Percentiles rank a stretch among this genome's conserved stretches.
phyloP scores from a whole-genome alignment of 768 basidiomycete species.

The Megacollybia marginata region DNA sequence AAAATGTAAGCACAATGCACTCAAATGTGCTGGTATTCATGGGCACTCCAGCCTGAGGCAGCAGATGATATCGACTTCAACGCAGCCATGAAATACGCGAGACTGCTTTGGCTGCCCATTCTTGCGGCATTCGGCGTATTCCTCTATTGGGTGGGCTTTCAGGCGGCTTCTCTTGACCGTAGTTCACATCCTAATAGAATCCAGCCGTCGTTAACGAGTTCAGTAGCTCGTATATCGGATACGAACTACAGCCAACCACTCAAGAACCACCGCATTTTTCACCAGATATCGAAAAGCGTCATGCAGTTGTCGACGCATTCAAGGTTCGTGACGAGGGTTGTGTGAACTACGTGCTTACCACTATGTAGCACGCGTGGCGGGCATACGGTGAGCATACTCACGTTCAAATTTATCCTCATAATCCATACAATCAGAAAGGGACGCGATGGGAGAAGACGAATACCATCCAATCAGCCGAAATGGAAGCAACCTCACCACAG shows the following conservation, averaged over 20 bases:
- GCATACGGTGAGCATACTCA: slow-evolving; percentile 59
- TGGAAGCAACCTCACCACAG: slow-evolving; percentile 72
- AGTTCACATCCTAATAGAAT: slow-evolving; percentile 2
- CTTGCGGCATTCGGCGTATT: not conserved
- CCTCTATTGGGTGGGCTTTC: not conserved
- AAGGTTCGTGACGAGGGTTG: slow-evolving; percentile 37
- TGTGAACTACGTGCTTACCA: slow-evolving; percentile 1
- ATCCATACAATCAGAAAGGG: slow-evolving; percentile 45
- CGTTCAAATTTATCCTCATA: not conserved
- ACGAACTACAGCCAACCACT: slow-evolving; percentile 25
- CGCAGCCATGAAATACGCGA: not conserved
- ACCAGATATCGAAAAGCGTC: slow-evolving; percentile 56
- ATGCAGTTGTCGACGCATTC: slow-evolving; percentile 75
- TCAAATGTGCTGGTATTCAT: not conserved
- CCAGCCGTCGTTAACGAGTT: slow-evolving; percentile 6
- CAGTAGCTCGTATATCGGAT: slow-evolving; percentile 28
- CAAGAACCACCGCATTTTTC: slow-evolving; percentile 13
- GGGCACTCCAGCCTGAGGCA: not conserved
- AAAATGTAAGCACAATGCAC: not conserved
- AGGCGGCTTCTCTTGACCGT: not conserved
- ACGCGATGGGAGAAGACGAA: slow-evolving; percentile 90
- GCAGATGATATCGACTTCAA: not conserved
- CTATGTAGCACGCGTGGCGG: slow-evolving; percentile 68
- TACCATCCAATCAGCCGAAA: slow-evolving; percentile 76
- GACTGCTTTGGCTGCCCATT: not conserved